Conservation (phyloP, 2,329 filamentous ascomycete species). For the Neofusicoccum sp. region DNA sequence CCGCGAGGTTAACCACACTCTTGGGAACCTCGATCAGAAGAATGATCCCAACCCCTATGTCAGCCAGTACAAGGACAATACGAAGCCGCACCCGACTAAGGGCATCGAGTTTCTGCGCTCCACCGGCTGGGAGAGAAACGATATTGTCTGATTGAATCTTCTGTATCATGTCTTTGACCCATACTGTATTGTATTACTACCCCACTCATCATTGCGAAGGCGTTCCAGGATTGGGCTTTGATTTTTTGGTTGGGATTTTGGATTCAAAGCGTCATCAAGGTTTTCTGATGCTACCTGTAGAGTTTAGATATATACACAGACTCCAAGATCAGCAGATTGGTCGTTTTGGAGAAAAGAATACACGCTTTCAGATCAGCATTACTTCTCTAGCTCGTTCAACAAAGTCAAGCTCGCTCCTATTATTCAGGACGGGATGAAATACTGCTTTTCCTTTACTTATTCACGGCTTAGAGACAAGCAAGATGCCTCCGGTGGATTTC, state of each 20-base stretch:
- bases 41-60: conserved; percentile 92
- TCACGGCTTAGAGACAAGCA: too few relatives aligned
- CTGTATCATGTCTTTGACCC: not conserved
- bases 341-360: too few relatives aligned
- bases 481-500: too few relatives aligned
- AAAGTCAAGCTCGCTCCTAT: too few relatives aligned
- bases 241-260: not conserved
- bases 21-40: conserved; percentile 81
- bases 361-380: too few relatives aligned
- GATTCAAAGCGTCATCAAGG: not conserved
- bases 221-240: not conserved
- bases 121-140: conserved; percentile 77
- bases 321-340: not conserved
- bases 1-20: conserved; percentile 91
- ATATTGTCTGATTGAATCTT: conserved; percentile 57
- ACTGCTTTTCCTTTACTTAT: too few relatives aligned
- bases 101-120: conserved; percentile 63
- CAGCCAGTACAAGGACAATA: conserved; percentile 71
- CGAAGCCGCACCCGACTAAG: conserved; percentile 67
- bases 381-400: too few relatives aligned
- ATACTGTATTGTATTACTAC: not conserved
- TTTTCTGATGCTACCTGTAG: not conserved
- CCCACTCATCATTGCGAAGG: not conserved
- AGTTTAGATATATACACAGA: not conserved
- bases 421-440: too few relatives aligned